Evolutionary conservation across 352 stramenopile genomes (phyloP), one percentile per base, ranked within the genome.

Genomic region (Hyaloperonospora arabidopsidis): DNA sequence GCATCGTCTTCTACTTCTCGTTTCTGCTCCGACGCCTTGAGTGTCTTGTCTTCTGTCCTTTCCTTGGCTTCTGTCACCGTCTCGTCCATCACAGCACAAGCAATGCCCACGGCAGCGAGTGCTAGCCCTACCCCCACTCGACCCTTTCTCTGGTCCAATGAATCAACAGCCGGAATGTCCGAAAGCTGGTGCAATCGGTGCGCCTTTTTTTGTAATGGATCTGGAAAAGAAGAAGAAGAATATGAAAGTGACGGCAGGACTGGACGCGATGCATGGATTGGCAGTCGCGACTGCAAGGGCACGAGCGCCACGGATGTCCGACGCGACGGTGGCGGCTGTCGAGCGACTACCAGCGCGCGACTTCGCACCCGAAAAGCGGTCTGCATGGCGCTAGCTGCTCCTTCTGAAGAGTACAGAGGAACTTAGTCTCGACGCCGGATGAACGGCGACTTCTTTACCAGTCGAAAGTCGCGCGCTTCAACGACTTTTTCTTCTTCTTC

Each of bases 361-460:
- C 65, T 48, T 72, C 64, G 55, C 23, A 54, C 55, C 48, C 56
- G 55, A 49, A 66, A 53, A 25, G 61, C 53, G 52, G 48, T 61
- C 56, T 64, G 65, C 65, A 72, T 72, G n/a, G n/a, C n/a, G n/a
- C n/a, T n/a, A n/a, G n/a, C n/a, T n/a, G n/a, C n/a, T n/a, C n/a
- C n/a, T n/a, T n/a, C n/a, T n/a, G n/a, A n/a, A n/a, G n/a, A n/a
- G n/a, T n/a, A n/a, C n/a, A n/a, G n/a, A n/a, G n/a, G n/a, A n/a
- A n/a, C n/a, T n/a, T 46, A 57, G 48, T 52, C 59, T 44, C 34
- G 49, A 35, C 45, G 40, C 12, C 23, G 18, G 43, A 49, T 59
- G 38, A 58, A 59, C 49, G 34, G 19, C n/a, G 13, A 39, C 12
- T 44, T 43, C 41, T 46, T 35, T 13, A 41, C 13, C n/a, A 32